Conservation (phyloP, 2,329 filamentous ascomycete genomes). For the Colletotrichum sublineola region DNA sequence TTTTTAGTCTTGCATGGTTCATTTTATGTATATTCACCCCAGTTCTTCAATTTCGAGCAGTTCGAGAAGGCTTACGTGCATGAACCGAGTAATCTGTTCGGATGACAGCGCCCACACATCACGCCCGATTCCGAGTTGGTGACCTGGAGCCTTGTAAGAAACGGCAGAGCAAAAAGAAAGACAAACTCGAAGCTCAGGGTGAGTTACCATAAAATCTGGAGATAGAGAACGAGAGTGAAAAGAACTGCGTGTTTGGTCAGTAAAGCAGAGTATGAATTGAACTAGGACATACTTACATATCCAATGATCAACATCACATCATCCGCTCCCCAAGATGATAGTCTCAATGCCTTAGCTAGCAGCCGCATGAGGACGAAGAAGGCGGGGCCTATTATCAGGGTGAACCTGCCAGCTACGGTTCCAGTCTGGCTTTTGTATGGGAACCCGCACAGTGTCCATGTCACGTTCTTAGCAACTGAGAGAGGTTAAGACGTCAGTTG, state of each 20-base stretch:
- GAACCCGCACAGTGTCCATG: constrained; percentile 28
- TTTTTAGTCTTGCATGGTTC: not conserved
- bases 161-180: not conserved
- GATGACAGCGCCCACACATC: constrained; percentile 23
- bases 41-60: rapidly evolving
- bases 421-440: constrained; percentile 16
- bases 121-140: constrained; percentile 23
- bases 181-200: too few relatives aligned
- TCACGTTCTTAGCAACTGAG: constrained; percentile 29
- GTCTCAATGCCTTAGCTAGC: constrained; percentile 19
- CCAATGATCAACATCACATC: constrained; percentile 26
- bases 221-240: constrained; percentile 22
- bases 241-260: not conserved
- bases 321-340: constrained; percentile 32
- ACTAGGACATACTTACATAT: constrained; percentile 7
- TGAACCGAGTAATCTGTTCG: constrained; percentile 16
- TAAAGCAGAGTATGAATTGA: too few relatives aligned
- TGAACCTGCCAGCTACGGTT: not conserved
- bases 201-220: constrained; percentile 26
- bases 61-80: not conserved
- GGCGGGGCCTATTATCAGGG: constrained; percentile 13
- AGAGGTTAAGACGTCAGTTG: not conserved
- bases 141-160: constrained; percentile 2
- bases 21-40: not conserved
- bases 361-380: constrained; percentile 17